These are phyloP conservation scores for Cutaneotrichosporon sp. DNA, from an alignment of 1,284 basidiomycete genomes.

Conservation along the genomic window DNA sequence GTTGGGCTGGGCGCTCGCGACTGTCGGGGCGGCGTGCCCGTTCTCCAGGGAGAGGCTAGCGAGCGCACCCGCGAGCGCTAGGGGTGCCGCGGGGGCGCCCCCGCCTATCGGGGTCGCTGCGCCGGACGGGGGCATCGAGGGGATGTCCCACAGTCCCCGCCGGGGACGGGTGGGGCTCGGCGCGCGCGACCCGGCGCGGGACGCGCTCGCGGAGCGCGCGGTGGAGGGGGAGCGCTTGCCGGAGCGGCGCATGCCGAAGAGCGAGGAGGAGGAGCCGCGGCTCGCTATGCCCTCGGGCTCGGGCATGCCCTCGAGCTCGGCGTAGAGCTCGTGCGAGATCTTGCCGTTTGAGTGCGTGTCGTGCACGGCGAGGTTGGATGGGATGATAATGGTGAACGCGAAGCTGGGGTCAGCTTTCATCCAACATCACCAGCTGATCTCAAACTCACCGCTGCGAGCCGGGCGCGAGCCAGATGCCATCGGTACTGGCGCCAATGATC, in stretches of 20 bases:
- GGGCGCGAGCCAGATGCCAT: slow-evolving; percentile 29
- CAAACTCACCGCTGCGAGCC: slow-evolving; percentile 29
- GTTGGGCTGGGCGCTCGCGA: not conserved
- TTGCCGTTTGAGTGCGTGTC: slow-evolving; percentile 36
- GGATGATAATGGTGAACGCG: slow-evolving; percentile 30
- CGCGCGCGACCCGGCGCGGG: slow-evolving; percentile 4
- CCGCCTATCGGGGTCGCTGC: slow-evolving; percentile 10
- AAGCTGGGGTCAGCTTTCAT: slow-evolving; percentile 9
- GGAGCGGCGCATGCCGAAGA: slow-evolving; percentile 20
- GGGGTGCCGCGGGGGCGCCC: slow-evolving; percentile 4
- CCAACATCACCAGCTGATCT: no score
- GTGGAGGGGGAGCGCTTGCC: slow-evolving; percentile 7
- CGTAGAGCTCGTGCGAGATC: slow-evolving; percentile 31
- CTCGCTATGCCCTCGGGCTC: slow-evolving; percentile 4
- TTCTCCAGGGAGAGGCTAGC: slow-evolving; percentile 18
- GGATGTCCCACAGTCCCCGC: not conserved
- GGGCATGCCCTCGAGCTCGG: slow-evolving; percentile 33
- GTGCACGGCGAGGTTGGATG: slow-evolving; percentile 32
- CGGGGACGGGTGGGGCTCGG: not conserved
- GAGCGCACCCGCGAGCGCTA: slow-evolving; percentile 18
- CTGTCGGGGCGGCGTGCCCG: slow-evolving; percentile 1
- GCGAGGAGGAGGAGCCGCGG: slow-evolving; percentile 10
- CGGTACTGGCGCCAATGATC: slow-evolving; percentile 23
- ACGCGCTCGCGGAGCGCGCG: not conserved
- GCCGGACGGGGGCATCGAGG: slow-evolving; percentile 2